These are phyloP conservation scores for Amoeboradix gromovi DNA, from an alignment of 371 early-diverging fungal species.

Conservation along the genomic window DNA sequence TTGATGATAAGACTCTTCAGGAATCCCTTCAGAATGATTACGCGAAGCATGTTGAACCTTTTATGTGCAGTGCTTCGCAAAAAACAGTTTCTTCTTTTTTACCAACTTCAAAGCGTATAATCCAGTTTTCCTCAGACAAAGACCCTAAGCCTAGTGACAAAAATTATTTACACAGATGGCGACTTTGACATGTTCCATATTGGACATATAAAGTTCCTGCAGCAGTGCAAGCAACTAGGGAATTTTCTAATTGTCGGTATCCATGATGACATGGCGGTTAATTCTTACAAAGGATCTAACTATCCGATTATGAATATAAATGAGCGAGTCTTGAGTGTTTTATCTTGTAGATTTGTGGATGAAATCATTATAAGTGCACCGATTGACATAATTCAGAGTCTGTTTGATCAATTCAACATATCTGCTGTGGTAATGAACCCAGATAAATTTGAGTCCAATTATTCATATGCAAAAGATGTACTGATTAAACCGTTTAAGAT, in stretches of 20 bases:
- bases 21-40: constrained; percentile 6
- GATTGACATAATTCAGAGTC: neutral
- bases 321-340: constrained; percentile 57
- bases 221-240: constrained; percentile 48
- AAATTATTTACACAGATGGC: constrained; percentile 72
- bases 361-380: neutral
- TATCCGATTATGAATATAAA: constrained; percentile 77
- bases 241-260: constrained; percentile 75
- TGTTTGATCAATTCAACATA: neutral
- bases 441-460: neutral
- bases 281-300: constrained; percentile 50
- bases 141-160: constrained; percentile 23
- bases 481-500: neutral
- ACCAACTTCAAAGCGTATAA: constrained; percentile 50
- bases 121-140: constrained; percentile 50
- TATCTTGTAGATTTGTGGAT: constrained; percentile 30
- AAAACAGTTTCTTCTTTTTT: constrained; percentile 48
- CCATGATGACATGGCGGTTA: constrained; percentile 61
- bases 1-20: neutral
- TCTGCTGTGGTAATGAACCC: neutral
- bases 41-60: constrained; percentile 5
- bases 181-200: constrained; percentile 86
- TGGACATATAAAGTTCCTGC: constrained; percentile 76
- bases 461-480: neutral
- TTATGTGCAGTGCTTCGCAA: constrained; percentile 4